Base-by-base conservation (phyloP, 2,329 filamentous ascomycete genomes). In the Cladosporium sp. region DNA sequence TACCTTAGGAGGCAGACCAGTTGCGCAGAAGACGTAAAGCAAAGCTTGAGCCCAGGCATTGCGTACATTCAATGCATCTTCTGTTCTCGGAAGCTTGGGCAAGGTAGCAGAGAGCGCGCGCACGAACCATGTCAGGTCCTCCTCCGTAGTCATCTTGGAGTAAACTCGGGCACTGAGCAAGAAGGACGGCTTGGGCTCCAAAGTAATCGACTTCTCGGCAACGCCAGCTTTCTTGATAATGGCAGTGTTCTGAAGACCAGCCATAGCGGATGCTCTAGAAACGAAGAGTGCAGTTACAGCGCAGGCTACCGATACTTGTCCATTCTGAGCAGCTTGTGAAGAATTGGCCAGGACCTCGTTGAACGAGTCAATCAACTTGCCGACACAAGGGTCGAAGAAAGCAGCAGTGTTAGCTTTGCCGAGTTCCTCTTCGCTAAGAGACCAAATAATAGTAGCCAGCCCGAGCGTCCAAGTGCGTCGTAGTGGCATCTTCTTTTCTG, bases 151-250 rank as follows among this genome's bases (percentile, higher is more conserved):
- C 22, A 96, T 68, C 69, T 96, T 97, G 36, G 87, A 86, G 73
- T 94, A 97, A 4, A 96, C 84, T 60, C 89, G 88, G 34, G 88
- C 82, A 66, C 90, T 96, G 5, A 97, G 79, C 19, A 97, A 77
- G 71, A 96, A 94, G 0, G 93, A 96, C 13, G 89, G 86, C 70
- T 96, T 96, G 0, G 90, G 86, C n/a, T 87, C 85, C 36, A 86
- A 72, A 1, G 80, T 79, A 59, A 96, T 78, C 10, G 84, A 84
- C 65, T 90, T 85, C 50, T 85, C 82, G 22, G 81, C 71, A 24
- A 91, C 75, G 28, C 83, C 77, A 22, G 83, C 80, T 65, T 85
- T 86, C 66, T 88, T 87, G 20, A 83, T 71, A 35, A 86, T 71
- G 3, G 80, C 68, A 40, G 82, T 74, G 64, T 81, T 79, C 52